Evolutionary conservation across 139 green algal species (phyloP), one percentile per base, ranked within the genome.

Genomic region (Pseudopediastrum boryanum): DNA sequence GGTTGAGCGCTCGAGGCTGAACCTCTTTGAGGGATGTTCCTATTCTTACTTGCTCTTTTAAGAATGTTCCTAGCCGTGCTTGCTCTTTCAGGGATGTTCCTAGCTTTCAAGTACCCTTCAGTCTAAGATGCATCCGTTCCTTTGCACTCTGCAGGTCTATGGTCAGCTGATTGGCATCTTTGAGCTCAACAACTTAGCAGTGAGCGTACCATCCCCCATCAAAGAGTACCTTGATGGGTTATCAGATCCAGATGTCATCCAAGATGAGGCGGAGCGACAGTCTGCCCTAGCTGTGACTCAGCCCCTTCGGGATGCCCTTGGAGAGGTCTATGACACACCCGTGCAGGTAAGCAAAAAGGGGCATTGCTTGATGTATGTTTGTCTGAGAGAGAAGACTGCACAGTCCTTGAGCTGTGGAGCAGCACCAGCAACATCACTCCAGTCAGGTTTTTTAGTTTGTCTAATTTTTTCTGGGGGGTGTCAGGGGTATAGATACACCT

Each of bases 171-270:
- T 98, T 9, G 95, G 95, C 70, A 97, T 98, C 93, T 98, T 98
- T 87, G 95, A 98, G 89, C 85, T 97, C 8, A 98, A 98, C 89
- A 98, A 98, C 87, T 83, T 98, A 23, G 87, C 63, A 1, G 59
- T 96, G 9, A 46, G 79, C 4, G 85, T 96, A 42, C 73, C 85
- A 39, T 87, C 87, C 0, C 92, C 91, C 12, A 71, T 95, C 41
- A 85, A 94, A 50, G 77, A 89, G 61, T 96, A 92, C 81, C 92
- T 95, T 50, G 76, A 89, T 43, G 36, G 81, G 63, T 71, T 85
- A 44, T 12, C 66, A 16, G 7, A 52, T n/a, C 44, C 39, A 2
- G 51, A 1, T 23, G 63, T 52, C 3, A 3, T 12, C 8, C 56
- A 46, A 35, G 44, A 48, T 73, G 36, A 31, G 79, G 46, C 52